Evolutionary conservation across 768 basidiomycete species (phyloP).

Genomic region (Phlebiopsis flavidoalba): DNA sequence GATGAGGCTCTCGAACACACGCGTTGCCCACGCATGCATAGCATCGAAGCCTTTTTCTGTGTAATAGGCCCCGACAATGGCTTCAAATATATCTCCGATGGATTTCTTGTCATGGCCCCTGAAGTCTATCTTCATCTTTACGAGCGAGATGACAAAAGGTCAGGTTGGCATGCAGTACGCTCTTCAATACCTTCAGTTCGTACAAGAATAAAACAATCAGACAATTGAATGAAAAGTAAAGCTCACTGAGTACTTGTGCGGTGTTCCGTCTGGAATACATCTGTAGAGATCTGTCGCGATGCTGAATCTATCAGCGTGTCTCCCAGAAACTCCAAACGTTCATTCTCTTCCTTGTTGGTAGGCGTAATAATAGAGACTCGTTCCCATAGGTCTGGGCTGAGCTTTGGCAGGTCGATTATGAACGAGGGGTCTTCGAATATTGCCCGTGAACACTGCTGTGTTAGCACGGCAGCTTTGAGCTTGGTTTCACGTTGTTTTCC

Average conservation of each 20-base stretch:
- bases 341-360: conserved; percentile 21
- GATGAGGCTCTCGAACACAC: conserved; percentile 35
- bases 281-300: conserved; percentile 36
- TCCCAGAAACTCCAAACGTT: conserved; percentile 44
- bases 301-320: conserved; percentile 40
- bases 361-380: conserved; percentile 6
- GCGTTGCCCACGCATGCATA: conserved; percentile 33
- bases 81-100: conserved; percentile 43
- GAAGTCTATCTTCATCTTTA: conserved; percentile 22
- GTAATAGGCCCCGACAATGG: conserved; percentile 39
- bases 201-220: no score
- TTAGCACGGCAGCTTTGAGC: conserved; percentile 12
- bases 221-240: not conserved
- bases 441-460: conserved; percentile 6
- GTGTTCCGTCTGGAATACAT: conserved; percentile 20
- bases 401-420: conserved; percentile 9
- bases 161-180: conserved; percentile 23
- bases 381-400: conserved; percentile 12
- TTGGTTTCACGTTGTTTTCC: not conserved
- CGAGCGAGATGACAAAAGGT: conserved; percentile 23
- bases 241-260: conserved; percentile 25
- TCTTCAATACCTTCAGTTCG: conserved; percentile 20
- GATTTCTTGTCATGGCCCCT: conserved; percentile 26
- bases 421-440: not conserved
- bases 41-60: conserved; percentile 33